Conservation (phyloP, 352 stramenopile species). For the Pythium aphanidermatum region DNA sequence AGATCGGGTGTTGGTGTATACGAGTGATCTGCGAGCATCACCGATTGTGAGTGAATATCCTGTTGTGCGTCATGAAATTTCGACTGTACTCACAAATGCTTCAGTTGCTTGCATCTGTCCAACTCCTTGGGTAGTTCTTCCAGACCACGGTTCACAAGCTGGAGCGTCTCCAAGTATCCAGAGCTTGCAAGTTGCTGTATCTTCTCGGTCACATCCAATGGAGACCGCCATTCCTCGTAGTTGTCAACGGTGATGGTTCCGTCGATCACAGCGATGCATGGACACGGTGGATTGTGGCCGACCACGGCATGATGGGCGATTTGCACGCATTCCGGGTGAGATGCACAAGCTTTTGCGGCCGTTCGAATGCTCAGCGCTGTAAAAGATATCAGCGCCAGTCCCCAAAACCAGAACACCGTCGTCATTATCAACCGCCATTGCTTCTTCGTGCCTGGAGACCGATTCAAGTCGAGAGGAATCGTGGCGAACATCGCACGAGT, state of each 20-base stretch:
- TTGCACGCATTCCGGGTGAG: conserved; percentile 1
- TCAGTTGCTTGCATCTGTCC: not conserved
- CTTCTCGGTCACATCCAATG: not conserved
- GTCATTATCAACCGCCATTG: too few relatives aligned
- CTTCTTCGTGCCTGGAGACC: too few relatives aligned
- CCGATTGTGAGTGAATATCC: too few relatives aligned
- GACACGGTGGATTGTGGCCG: not conserved
- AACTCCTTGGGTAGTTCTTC: not conserved
- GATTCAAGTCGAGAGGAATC: too few relatives aligned
- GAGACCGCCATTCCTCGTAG: not conserved
- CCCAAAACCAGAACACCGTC: too few relatives aligned
- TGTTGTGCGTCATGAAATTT: too few relatives aligned
- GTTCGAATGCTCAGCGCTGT: not conserved
- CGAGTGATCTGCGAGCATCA: conserved; percentile 3
- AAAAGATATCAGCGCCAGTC: too few relatives aligned
- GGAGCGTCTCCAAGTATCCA: not conserved
- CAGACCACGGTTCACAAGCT: too few relatives aligned
- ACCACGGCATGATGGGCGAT: not conserved
- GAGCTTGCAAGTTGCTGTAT: not conserved
- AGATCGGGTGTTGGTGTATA: not conserved
- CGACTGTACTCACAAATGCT: not conserved
- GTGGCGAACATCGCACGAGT: too few relatives aligned
- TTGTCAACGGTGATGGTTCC: not conserved
- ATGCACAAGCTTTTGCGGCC: not conserved
- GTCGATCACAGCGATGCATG: conserved; percentile 4